A percentile compares a stretch with the other conserved stretches of the same genome.
Evolutionary conservation across 2,329 filamentous ascomycete genomes (phyloP).

Genomic region (Nothophoma quercina): DNA sequence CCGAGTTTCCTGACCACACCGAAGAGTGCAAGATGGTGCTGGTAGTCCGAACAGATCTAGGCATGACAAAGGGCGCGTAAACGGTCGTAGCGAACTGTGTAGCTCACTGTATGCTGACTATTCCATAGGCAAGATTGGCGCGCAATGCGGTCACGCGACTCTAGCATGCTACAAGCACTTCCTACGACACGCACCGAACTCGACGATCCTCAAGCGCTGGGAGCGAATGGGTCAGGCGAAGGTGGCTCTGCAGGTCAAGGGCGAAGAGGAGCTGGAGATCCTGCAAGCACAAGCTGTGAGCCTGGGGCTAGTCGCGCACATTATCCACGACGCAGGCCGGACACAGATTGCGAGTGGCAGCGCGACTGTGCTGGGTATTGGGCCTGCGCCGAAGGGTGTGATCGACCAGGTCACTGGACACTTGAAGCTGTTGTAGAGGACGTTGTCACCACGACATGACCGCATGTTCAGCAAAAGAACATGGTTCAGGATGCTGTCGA

Average conservation of each 20-base stretch:
- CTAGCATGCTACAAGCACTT: constrained; percentile 95
- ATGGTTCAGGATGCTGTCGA: background rate
- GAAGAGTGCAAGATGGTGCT: constrained; percentile 96
- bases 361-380: constrained; percentile 84
- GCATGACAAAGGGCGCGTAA: constrained; percentile 90
- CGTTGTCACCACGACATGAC: background rate
- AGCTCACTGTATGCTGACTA: background rate
- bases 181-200: constrained; percentile 61
- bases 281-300: constrained; percentile 82
- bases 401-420: constrained; percentile 86
- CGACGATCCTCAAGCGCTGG: constrained; percentile 79
- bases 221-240: constrained; percentile 88
- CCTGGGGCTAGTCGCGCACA: constrained; percentile 84
- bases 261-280: constrained; percentile 79
- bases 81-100: background rate
- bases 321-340: constrained; percentile 93
- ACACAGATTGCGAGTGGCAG: constrained; percentile 96
- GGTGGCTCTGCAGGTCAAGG: constrained; percentile 88
- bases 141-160: constrained; percentile 94
- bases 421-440: constrained; percentile 76
- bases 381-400: constrained; percentile 78
- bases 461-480: background rate
- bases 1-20: constrained; percentile 57
- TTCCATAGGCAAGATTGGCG: constrained; percentile 86
- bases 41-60: constrained; percentile 90